These are phyloP conservation scores for Beauveria sp. DNA, from an alignment of 2,329 filamentous ascomycete genomes.

Conservation along the genomic window DNA sequence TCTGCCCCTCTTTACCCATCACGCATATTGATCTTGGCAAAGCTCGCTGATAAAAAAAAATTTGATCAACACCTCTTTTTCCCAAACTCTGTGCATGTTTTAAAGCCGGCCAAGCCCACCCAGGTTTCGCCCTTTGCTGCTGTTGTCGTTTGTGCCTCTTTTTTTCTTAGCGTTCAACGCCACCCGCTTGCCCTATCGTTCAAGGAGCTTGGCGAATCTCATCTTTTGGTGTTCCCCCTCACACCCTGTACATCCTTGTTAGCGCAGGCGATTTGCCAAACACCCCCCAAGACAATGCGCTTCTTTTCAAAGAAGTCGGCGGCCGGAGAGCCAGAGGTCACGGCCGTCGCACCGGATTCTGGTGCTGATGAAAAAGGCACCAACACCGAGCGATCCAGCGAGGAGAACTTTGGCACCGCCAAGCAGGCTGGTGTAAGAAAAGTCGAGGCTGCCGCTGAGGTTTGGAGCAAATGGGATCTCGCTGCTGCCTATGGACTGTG, in stretches of 20 bases:
- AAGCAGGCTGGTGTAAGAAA: slow-evolving; percentile 39
- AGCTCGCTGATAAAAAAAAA: background rate
- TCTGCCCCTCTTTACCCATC: background rate
- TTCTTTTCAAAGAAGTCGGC: background rate
- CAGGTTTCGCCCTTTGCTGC: background rate
- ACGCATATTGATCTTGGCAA: slow-evolving; percentile 2
- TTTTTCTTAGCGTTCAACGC: background rate
- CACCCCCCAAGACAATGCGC: background rate
- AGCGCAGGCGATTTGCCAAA: background rate
- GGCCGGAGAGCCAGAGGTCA: slow-evolving; percentile 18
- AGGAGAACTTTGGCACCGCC: slow-evolving; percentile 28
- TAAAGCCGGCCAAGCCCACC: background rate
- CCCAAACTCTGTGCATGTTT: background rate
- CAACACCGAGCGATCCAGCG: slow-evolving; percentile 15
- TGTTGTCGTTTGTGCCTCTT: background rate
- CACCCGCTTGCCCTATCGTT: background rate
- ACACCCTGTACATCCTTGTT: too few relatives aligned
- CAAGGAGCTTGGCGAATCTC: background rate
- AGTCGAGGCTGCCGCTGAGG: slow-evolving; percentile 36
- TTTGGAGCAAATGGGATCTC: slow-evolving; percentile 34
- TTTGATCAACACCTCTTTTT: background rate
- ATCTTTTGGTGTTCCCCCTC: too few relatives aligned
- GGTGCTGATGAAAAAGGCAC: slow-evolving; percentile 9
- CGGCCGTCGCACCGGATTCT: background rate
- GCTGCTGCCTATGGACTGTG: slow-evolving; percentile 36